Evolutionary conservation across 1,284 basidiomycete species (phyloP).

Genomic region (Ustilago shanxiensis): DNA sequence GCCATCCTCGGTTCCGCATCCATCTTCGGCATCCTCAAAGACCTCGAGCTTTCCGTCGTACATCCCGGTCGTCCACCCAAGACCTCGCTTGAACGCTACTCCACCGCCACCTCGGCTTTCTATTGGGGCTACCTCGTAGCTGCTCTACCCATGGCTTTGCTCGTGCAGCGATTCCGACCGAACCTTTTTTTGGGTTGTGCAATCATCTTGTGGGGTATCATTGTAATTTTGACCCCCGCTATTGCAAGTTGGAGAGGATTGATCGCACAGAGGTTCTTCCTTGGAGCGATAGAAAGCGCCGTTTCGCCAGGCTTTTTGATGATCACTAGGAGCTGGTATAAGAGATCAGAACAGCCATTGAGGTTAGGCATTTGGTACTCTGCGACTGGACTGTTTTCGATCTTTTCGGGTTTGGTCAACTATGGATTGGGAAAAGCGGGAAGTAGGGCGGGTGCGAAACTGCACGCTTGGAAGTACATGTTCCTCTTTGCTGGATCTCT

Average conservation of each 20-base stretch:
- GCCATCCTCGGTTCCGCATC: conserved; percentile 73
- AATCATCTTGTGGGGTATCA: conserved; percentile 72
- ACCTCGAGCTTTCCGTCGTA: conserved; percentile 67
- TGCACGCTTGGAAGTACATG: conserved; percentile 73
- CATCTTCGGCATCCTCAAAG: conserved; percentile 73
- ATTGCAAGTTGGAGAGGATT: conserved; percentile 70
- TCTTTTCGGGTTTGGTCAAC: conserved; percentile 73
- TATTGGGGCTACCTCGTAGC: conserved; percentile 73
- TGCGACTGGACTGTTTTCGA: conserved; percentile 72
- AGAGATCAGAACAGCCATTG: conserved; percentile 62
- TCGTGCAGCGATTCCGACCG: conserved; percentile 72
- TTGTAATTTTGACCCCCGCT: conserved; percentile 73
- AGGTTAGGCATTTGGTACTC: conserved; percentile 72
- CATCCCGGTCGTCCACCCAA: conserved; percentile 65
- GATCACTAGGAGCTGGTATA: conserved; percentile 73
- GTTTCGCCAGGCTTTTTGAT: conserved; percentile 74
- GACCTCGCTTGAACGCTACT: conserved; percentile 52
- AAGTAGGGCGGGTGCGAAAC: conserved; percentile 56
- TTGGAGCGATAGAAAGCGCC: conserved; percentile 67
- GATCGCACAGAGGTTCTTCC: conserved; percentile 71
- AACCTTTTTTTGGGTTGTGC: conserved; percentile 62
- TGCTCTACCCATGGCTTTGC: conserved; percentile 71
- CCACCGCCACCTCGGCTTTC: conserved; percentile 67
- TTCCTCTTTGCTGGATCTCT: conserved; percentile 73
- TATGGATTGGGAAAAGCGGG: conserved; percentile 72